Evolutionary conservation across 75 land plant species (phyloP).

Genomic region (Picea glauca): DNA sequence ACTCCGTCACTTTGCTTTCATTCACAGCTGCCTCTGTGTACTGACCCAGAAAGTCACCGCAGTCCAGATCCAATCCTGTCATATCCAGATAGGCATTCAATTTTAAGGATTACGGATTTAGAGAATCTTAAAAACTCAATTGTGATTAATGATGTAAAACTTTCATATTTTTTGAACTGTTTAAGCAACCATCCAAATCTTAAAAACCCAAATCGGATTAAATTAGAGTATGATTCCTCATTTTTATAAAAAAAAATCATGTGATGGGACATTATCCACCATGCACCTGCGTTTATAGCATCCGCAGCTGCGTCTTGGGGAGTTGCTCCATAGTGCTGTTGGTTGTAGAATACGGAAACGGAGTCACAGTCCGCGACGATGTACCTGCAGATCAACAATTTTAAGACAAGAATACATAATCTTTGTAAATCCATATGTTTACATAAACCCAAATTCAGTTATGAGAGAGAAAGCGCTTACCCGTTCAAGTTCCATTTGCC

Average conservation of each 20-base stretch:
- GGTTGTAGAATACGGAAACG: conserved; percentile 64
- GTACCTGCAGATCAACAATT: conserved; percentile 39
- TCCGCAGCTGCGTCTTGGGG: conserved; percentile 87
- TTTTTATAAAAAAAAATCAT: too few species aligned
- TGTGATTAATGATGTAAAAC: too few species aligned
- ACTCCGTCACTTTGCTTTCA: conserved; percentile 51
- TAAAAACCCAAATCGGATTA: too few species aligned
- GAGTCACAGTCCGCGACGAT: conserved; percentile 97
- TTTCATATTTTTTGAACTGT: too few species aligned
- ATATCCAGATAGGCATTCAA: too few species aligned
- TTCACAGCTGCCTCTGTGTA: conserved; percentile 56
- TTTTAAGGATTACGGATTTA: too few species aligned
- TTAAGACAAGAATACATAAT: too few species aligned
- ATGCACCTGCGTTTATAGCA: conserved; percentile 76
- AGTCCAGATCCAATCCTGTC: conserved; percentile 85
- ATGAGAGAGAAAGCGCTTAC: conserved; percentile 17
- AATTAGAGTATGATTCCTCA: too few species aligned
- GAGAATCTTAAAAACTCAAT: too few species aligned
- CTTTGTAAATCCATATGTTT: too few species aligned
- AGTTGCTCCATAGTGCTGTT: conserved; percentile 60
- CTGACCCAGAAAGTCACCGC: conserved; percentile 59
- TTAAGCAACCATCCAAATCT: too few species aligned
- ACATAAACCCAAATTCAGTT: background rate
- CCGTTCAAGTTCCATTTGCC: conserved; percentile 77
- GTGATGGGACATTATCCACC: too few species aligned